These are phyloP conservation scores for Chamaecyparis obtusa DNA, from an alignment of 75 land plant genomes.

Conservation along the genomic window DNA sequence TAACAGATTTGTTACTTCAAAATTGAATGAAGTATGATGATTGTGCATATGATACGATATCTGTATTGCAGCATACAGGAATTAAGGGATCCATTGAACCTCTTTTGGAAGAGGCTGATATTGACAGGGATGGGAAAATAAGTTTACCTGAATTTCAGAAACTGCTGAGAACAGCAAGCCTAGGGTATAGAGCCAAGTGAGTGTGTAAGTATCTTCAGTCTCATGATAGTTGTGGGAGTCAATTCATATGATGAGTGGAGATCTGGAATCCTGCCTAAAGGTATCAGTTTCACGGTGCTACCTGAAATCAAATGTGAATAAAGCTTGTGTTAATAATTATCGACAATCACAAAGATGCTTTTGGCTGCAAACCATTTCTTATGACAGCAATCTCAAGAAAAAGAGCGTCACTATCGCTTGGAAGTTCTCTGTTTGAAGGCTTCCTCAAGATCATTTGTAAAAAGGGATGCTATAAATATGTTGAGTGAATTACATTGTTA, in stretches of 20 bases:
- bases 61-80: slow-evolving; percentile 28
- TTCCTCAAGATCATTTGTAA: neutral
- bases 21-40: neutral
- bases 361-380: neutral
- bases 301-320: slow-evolving; percentile 2
- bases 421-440: neutral
- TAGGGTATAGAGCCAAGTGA: slow-evolving; percentile 13
- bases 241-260: neutral
- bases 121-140: slow-evolving; percentile 32
- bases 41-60: neutral
- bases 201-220: neutral
- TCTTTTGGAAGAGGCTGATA: slow-evolving; percentile 28
- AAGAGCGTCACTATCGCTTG: neutral
- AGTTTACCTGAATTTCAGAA: slow-evolving; percentile 30
- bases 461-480: neutral
- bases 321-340: neutral
- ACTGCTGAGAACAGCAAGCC: slow-evolving; percentile 24
- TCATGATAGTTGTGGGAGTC: neutral
- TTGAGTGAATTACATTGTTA: neutral
- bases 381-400: neutral
- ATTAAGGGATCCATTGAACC: slow-evolving; percentile 32
- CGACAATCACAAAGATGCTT: neutral
- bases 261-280: neutral
- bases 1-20: neutral
- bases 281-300: neutral